phyloP scores from a whole-genome alignment of 441 rosid species.

The Dalechampia spathulata region DNA sequence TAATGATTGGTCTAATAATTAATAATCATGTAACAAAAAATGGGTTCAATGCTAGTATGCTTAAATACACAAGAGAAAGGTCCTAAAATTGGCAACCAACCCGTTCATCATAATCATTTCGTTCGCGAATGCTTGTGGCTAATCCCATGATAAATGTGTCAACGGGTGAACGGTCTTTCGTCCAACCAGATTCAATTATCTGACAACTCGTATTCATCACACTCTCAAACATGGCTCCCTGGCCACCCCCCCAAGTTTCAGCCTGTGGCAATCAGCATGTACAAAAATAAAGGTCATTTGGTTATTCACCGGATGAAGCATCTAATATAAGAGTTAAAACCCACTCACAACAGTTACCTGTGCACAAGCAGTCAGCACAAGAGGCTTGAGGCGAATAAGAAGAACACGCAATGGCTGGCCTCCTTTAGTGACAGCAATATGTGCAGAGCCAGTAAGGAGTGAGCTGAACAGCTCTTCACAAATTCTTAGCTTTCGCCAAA shows the following conservation, averaged over 20 bases:
- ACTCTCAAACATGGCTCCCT: slow-evolving; percentile 78
- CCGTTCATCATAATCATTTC: slow-evolving; percentile 90
- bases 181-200: slow-evolving; percentile 92
- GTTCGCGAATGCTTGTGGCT: slow-evolving; percentile 82
- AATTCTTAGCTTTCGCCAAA: slow-evolving; percentile 85
- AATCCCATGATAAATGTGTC: slow-evolving; percentile 93
- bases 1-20: no score
- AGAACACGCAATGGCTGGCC: slow-evolving; percentile 89
- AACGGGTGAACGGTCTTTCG: slow-evolving; percentile 90
- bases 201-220: slow-evolving; percentile 72
- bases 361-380: slow-evolving; percentile 80
- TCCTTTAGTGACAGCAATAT: slow-evolving; percentile 78
- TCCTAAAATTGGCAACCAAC: slow-evolving; percentile 24
- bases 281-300: slow-evolving; percentile 5
- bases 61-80: not conserved
- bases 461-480: slow-evolving; percentile 87
- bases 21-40: no score
- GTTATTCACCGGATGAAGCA: not conserved
- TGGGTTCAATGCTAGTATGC: no score
- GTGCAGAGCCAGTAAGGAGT: slow-evolving; percentile 75
- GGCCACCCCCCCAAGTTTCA: slow-evolving; percentile 69
- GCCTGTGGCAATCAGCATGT: slow-evolving; percentile 48
- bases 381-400: slow-evolving; percentile 88
- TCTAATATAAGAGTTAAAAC: slow-evolving; percentile 8
- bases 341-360: slow-evolving; percentile 46